These are phyloP conservation scores for Dianthus caryophyllus DNA, from an alignment of 148 eudicot species.

Conservation along the genomic window DNA sequence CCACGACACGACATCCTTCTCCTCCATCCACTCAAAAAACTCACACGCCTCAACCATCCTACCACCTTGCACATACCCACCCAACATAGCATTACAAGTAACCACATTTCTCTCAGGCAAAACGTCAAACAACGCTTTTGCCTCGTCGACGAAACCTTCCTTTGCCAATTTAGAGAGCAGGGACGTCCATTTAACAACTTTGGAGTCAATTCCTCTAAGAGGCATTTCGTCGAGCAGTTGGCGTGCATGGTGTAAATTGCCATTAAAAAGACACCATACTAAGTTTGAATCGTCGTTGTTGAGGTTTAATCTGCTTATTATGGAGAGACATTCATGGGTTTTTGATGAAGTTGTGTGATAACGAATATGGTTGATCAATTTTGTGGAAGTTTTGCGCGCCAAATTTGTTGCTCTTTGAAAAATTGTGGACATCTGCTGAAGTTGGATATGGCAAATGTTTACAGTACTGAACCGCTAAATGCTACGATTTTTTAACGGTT, in stretches of 20 bases:
- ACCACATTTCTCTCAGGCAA: slow-evolving; percentile 40
- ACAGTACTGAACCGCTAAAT: too few relatives aligned
- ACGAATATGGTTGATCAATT: neutral
- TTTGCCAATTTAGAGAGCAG: slow-evolving; percentile 30
- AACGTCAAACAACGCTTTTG: slow-evolving; percentile 27
- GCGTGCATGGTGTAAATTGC: slow-evolving; percentile 28
- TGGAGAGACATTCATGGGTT: neutral
- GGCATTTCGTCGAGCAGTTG: slow-evolving; percentile 39
- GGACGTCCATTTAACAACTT: slow-evolving; percentile 37
- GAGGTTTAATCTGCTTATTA: slow-evolving; percentile 9
- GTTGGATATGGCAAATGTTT: neutral
- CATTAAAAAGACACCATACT: slow-evolving; percentile 17
- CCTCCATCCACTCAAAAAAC: slow-evolving; percentile 33
- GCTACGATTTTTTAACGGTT: too few relatives aligned
- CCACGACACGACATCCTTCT: slow-evolving; percentile 46
- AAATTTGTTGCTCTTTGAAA: neutral
- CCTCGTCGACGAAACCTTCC: slow-evolving; percentile 30
- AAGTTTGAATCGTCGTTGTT: slow-evolving; percentile 22
- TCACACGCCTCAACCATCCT: slow-evolving; percentile 31
- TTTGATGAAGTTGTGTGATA: neutral
- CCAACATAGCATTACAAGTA: slow-evolving; percentile 40
- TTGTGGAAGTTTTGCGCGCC: slow-evolving; percentile 10
- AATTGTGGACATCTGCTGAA: neutral
- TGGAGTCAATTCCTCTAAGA: slow-evolving; percentile 16
- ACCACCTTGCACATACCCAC: slow-evolving; percentile 31